Conservation (phyloP, 2,329 filamentous ascomycete genomes). For the Exophiala bonariae region DNA sequence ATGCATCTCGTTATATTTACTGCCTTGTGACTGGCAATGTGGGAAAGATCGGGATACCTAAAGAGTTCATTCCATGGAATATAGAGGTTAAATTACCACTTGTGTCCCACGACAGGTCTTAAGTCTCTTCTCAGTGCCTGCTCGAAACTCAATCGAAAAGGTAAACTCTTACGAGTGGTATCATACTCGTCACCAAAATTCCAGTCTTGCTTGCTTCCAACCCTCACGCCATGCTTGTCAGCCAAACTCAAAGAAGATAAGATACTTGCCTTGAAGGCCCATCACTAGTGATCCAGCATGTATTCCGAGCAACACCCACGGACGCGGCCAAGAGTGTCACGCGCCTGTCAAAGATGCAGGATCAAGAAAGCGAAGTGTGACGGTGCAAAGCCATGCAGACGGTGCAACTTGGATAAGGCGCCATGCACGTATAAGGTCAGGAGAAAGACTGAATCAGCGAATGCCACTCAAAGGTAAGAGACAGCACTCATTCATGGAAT, state of each 20-base stretch:
- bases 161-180: too few relatives aligned
- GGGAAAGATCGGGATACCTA: too few relatives aligned
- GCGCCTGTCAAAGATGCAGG: constrained; percentile 16
- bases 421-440: constrained; percentile 17
- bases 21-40: too few relatives aligned
- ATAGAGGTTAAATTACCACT: too few relatives aligned
- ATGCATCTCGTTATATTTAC: too few relatives aligned
- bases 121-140: too few relatives aligned
- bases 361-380: constrained; percentile 20
- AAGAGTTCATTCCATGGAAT: too few relatives aligned
- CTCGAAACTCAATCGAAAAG: too few relatives aligned
- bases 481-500: background rate
- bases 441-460: constrained; percentile 11
- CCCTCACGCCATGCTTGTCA: constrained; percentile 2
- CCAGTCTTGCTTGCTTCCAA: background rate
- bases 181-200: constrained; percentile 5
- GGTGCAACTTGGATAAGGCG: constrained; percentile 18
- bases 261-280: too few relatives aligned
- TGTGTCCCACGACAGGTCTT: too few relatives aligned
- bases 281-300: too few relatives aligned
- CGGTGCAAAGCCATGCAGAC: constrained; percentile 18
- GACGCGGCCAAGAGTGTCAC: constrained; percentile 10
- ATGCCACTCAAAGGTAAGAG: constrained; percentile 14
- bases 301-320: constrained; percentile 1
- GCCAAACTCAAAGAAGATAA: constrained; percentile 4